These are phyloP conservation scores for Nakazawaea wyomingensis DNA, from an alignment of 805 yeast species.

Conservation along the genomic window DNA sequence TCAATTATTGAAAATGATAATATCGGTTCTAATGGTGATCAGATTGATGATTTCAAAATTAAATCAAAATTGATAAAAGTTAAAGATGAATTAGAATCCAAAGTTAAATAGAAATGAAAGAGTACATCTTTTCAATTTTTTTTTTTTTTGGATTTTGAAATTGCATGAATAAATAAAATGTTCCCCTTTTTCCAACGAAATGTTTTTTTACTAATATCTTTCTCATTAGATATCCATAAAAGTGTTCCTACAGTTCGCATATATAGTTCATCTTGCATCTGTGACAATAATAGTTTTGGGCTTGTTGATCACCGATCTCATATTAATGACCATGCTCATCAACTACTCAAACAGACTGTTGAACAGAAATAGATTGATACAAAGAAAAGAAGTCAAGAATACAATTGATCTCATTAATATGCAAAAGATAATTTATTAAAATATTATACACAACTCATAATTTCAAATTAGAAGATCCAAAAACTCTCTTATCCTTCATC, in stretches of 20 bases:
- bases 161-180: too few relatives aligned
- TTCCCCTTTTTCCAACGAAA: too few relatives aligned
- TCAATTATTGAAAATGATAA: too few relatives aligned
- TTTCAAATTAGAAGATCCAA: slow-evolving; percentile 8
- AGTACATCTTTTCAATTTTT: neutral
- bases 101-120: neutral
- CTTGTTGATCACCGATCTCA: neutral
- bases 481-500: slow-evolving; percentile 35
- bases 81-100: slow-evolving; percentile 2
- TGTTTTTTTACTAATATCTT: too few relatives aligned
- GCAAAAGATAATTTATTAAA: too few relatives aligned
- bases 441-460: slow-evolving; percentile 2
- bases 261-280: neutral
- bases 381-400: neutral
- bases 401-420: too few relatives aligned
- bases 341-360: too few relatives aligned
- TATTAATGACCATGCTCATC: neutral
- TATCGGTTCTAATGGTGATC: too few relatives aligned
- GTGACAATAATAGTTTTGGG: neutral
- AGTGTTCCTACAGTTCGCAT: neutral
- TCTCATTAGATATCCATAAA: neutral
- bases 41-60: too few relatives aligned
- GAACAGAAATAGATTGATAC: too few relatives aligned
- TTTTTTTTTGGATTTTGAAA: too few relatives aligned
- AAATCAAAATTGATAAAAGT: too few relatives aligned